Conservation (phyloP, 164 flowering plant species). For the Brasenia schreberi region DNA sequence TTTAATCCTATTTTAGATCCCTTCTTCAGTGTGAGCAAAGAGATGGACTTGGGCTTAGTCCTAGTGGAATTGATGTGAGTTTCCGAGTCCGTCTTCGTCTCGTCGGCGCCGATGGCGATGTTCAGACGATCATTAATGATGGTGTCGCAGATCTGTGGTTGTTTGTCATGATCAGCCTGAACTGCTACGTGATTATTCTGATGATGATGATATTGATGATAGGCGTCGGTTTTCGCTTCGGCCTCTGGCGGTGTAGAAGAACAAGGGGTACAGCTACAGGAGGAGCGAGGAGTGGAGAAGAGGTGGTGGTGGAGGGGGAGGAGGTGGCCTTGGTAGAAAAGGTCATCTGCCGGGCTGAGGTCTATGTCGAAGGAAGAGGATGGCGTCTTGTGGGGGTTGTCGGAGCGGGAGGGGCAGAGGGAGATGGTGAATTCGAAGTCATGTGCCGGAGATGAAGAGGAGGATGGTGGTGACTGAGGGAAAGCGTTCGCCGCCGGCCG, state of each 20-base stretch:
- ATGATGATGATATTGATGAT: too few relatives aligned
- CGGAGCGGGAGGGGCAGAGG: neutral
- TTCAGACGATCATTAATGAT: neutral
- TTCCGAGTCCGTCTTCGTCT: neutral
- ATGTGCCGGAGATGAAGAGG: constrained; percentile 79
- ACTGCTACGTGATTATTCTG: too few relatives aligned
- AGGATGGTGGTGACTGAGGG: constrained; percentile 21
- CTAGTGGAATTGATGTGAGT: neutral
- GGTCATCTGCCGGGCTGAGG: constrained; percentile 80
- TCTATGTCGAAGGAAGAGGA: constrained; percentile 37
- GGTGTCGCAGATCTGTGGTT: neutral
- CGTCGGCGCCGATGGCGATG: neutral
- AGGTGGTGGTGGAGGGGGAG: constrained; percentile 82
- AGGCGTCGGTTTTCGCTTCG: too few relatives aligned
- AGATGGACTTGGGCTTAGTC: constrained; percentile 36
- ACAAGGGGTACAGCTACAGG: constrained; percentile 15
- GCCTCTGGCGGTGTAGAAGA: too few relatives aligned
- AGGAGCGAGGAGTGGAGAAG: constrained; percentile 59
- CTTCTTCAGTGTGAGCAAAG: constrained; percentile 26
- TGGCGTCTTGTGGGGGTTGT: constrained; percentile 9
- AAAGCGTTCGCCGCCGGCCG: neutral
- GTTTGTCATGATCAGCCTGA: neutral
- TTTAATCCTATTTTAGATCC: constrained; percentile 33
- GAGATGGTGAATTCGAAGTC: constrained; percentile 79
- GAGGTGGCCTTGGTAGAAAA: constrained; percentile 91